Evolutionary conservation across 306 rosid species (phyloP).

Genomic region (Vigna hirtella): DNA sequence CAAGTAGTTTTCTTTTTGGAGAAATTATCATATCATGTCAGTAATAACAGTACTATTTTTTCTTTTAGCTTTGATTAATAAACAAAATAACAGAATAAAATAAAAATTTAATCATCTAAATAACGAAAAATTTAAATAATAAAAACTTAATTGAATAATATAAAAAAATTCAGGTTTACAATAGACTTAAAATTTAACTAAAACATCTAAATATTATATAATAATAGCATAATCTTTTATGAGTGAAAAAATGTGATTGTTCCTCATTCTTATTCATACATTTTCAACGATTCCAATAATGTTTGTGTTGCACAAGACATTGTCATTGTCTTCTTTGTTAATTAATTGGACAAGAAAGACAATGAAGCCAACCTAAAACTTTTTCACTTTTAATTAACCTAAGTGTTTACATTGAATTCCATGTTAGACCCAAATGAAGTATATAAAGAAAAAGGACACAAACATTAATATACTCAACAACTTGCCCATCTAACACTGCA

Average conservation of each 20-base stretch:
- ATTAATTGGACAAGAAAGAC: not conserved
- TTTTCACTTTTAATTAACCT: constrained; percentile 33
- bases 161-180: too few relatives aligned
- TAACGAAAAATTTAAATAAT: too few relatives aligned
- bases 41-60: too few relatives aligned
- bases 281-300: constrained; percentile 16
- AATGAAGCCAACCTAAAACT: constrained; percentile 14
- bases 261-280: not conserved
- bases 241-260: constrained; percentile 14
- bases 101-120: too few relatives aligned
- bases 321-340: constrained; percentile 25
- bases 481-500: constrained; percentile 25
- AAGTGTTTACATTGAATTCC: constrained; percentile 24
- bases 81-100: too few relatives aligned
- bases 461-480: constrained; percentile 37
- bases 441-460: constrained; percentile 2
- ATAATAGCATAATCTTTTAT: not conserved
- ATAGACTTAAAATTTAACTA: too few relatives aligned
- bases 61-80: too few relatives aligned
- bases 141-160: too few relatives aligned
- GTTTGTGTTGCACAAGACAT: constrained; percentile 29
- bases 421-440: constrained; percentile 7
- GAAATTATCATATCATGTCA: too few relatives aligned
- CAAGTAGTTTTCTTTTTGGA: too few relatives aligned
- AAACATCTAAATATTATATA: too few relatives aligned